Evolutionary conservation across 495 filamentous ascomycete species (phyloP).

Genomic region (Haplographium delicatum): DNA sequence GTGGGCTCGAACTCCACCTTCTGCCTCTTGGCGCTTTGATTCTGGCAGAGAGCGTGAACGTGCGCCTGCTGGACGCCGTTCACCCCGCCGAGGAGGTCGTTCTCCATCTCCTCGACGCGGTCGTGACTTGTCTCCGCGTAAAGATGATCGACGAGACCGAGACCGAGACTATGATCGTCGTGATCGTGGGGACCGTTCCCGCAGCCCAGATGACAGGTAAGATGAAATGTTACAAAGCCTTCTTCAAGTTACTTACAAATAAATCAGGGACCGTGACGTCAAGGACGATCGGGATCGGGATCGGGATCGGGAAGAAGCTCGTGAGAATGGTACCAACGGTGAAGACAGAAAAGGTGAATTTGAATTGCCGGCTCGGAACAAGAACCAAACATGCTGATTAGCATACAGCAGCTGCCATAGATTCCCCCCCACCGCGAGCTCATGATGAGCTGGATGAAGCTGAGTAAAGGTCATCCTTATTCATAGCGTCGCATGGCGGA

Average conservation of each 20-base stretch:
- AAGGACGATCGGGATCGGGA: conserved; percentile 38
- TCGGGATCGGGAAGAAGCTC: conserved; percentile 53
- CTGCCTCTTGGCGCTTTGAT: conserved; percentile 97
- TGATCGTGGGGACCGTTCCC: conserved; percentile 61
- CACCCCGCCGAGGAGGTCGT: conserved; percentile 73
- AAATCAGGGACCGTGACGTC: conserved; percentile 17
- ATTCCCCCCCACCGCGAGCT: conserved; percentile 73
- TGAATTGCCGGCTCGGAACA: conserved; percentile 24
- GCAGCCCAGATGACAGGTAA: conserved; percentile 66
- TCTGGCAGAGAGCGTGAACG: conserved; percentile 72
- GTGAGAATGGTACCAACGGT: conserved; percentile 64
- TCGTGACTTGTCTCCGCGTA: conserved; percentile 77
- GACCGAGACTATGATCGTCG: conserved; percentile 79
- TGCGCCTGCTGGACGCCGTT: conserved; percentile 52
- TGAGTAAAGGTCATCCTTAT: conserved; percentile 52
- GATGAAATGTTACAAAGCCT: conserved; percentile 23
- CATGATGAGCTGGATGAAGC: conserved; percentile 97
- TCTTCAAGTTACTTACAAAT: conserved; percentile 5
- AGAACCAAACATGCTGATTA: conserved; percentile 21
- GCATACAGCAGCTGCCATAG: conserved; percentile 41
- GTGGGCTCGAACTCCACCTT: conserved; percentile 98
- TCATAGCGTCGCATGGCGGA: conserved; percentile 13
- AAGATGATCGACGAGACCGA: conserved; percentile 83
- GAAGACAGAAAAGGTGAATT: conserved; percentile 84
- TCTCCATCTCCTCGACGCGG: conserved; percentile 68